Conservation (phyloP, 2,329 filamentous ascomycete genomes). For the Aspergillus pseudoglaucus region DNA sequence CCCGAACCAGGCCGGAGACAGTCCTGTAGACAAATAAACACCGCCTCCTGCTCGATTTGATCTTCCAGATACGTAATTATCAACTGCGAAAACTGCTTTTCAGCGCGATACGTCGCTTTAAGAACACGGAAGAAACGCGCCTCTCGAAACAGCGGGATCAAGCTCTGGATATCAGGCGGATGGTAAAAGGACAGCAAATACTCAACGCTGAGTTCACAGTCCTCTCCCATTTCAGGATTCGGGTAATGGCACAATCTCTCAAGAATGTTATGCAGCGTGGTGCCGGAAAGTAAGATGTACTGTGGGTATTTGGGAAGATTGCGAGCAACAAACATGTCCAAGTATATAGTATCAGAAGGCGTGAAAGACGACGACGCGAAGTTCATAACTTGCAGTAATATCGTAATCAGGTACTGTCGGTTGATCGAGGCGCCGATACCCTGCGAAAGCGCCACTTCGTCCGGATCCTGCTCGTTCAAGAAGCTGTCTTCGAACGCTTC, state of each 20-base stretch:
- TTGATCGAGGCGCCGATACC: slow-evolving; percentile 64
- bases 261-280: slow-evolving; percentile 73
- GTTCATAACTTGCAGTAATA: slow-evolving; percentile 86
- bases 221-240: slow-evolving; percentile 71
- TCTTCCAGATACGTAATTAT: slow-evolving; percentile 82
- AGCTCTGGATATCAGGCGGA: slow-evolving; percentile 67
- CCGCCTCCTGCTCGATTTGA: slow-evolving; percentile 61
- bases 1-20: slow-evolving; percentile 61
- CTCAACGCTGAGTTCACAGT: slow-evolving; percentile 94
- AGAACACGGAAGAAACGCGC: slow-evolving; percentile 86
- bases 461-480: slow-evolving; percentile 67
- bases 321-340: slow-evolving; percentile 97
- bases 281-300: slow-evolving; percentile 84
- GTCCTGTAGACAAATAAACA: slow-evolving; percentile 74
- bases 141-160: slow-evolving; percentile 71
- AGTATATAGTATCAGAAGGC: slow-evolving; percentile 77
- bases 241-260: slow-evolving; percentile 80
- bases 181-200: slow-evolving; percentile 92
- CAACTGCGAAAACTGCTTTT: slow-evolving; percentile 72
- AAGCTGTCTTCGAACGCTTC: slow-evolving; percentile 96
- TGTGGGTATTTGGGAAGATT: slow-evolving; percentile 96
- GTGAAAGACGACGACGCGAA: slow-evolving; percentile 58
- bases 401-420: slow-evolving; percentile 86
- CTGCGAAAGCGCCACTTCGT: slow-evolving; percentile 48
- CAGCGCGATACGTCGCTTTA: slow-evolving; percentile 76